phyloP scores from a whole-genome alignment of 352 stramenopile species.

The Stephanocyclus meneghinianus region DNA sequence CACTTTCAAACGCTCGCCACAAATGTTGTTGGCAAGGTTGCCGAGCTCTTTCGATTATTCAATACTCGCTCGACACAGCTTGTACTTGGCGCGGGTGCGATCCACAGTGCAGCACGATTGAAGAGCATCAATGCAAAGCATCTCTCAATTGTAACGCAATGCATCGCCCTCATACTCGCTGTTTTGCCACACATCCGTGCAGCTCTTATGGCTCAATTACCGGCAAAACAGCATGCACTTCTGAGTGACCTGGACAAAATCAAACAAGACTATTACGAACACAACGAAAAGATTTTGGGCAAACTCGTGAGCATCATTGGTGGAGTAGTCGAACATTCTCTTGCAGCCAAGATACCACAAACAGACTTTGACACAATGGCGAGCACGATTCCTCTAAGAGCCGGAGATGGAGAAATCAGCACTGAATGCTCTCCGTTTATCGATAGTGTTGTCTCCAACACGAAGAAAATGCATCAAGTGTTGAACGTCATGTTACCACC shows the following conservation, averaged over 20 bases:
- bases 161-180: conserved; percentile 90
- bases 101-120: conserved; percentile 91
- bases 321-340: conserved; percentile 91
- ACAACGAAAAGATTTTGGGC: conserved; percentile 95
- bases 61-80: conserved; percentile 94
- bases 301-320: conserved; percentile 97
- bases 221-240: conserved; percentile 93
- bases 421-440: conserved; percentile 87
- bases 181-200: conserved; percentile 93
- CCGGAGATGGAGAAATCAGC: conserved; percentile 83
- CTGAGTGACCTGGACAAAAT: conserved; percentile 94
- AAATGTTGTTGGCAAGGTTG: conserved; percentile 90
- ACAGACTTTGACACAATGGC: conserved; percentile 72
- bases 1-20: conserved; percentile 93
- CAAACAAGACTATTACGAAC: conserved; percentile 91
- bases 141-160: conserved; percentile 93
- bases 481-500: conserved; percentile 89
- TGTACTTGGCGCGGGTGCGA: conserved; percentile 93
- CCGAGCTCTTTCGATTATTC: conserved; percentile 90
- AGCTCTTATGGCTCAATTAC: conserved; percentile 92
- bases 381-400: conserved; percentile 43
- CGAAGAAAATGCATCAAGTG: conserved; percentile 93
- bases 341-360: conserved; percentile 51
- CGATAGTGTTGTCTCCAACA: conserved; percentile 91
- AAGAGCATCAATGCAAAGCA: conserved; percentile 96